These are phyloP conservation scores for Arabidopsis thaliana DNA, from an alignment of 345 rosid genomes.

Conservation along the genomic window DNA sequence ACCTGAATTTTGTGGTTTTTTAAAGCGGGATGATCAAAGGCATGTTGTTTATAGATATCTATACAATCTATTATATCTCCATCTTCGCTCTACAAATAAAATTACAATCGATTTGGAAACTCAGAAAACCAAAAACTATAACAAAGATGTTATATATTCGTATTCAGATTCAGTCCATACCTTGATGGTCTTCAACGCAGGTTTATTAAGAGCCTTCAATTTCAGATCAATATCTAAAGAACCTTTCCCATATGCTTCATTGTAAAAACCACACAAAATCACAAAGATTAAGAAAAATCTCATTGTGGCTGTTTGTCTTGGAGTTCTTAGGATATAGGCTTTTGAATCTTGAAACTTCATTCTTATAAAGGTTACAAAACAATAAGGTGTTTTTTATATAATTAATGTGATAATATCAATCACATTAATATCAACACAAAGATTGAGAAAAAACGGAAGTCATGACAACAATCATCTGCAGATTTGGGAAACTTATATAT, in stretches of 20 bases:
- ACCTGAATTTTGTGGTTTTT: slow-evolving; percentile 59
- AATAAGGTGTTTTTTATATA: not conserved
- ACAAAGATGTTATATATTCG: not conserved
- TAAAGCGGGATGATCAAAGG: slow-evolving; percentile 59
- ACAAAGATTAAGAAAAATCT: slow-evolving; percentile 15
- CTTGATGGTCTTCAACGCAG: slow-evolving; percentile 52
- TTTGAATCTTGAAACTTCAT: not conserved
- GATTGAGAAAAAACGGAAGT: slow-evolving; percentile 2
- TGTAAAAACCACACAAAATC: slow-evolving; percentile 25
- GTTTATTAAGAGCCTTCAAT: slow-evolving; percentile 56
- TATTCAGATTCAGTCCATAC: slow-evolving; percentile 20
- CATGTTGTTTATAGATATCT: slow-evolving; percentile 57
- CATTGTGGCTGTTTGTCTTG: not conserved
- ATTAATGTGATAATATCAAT: not conserved
- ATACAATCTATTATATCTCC: slow-evolving; percentile 65
- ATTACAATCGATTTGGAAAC: not conserved
- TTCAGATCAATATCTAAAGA: slow-evolving; percentile 42
- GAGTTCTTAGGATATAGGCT: not conserved
- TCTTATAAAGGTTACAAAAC: not conserved
- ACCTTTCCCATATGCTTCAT: slow-evolving; percentile 7
- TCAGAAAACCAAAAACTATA: not conserved
- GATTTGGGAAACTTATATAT: slow-evolving; percentile 3
- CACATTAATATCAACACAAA: not conserved
- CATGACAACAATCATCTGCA: not conserved
- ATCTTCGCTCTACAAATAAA: slow-evolving; percentile 51